Base-by-base conservation (phyloP, 1,284 basidiomycete genomes). In the Cutaneotrichosporon spelunceum region DNA sequence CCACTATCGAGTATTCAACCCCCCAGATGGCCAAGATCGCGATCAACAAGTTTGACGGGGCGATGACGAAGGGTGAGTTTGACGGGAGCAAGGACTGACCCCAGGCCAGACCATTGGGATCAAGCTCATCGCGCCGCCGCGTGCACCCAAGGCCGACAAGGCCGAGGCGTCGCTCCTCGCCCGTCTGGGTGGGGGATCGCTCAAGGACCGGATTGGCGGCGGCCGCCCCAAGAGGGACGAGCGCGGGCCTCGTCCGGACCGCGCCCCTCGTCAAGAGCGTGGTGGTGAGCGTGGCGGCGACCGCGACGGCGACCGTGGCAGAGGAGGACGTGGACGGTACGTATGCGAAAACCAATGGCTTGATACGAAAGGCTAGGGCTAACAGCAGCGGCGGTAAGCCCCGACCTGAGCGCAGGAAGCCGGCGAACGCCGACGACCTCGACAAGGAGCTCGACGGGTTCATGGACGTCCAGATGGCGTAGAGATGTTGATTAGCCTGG, bases 401-500 rank as follows among this genome's bases (percentile, higher is more conserved):
- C 6, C 85, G 84, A 72, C 84, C 33, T 84, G 74, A 73, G 56
- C 79, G 52, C 10, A 39, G 34, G 34, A 26, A 36, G 52, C 52
- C 81, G 1, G 80, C 89, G 73, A 91, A 89, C 9, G 87, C 85
- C 5, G 89, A 87, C 59, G 91, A 96, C 68, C 80, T 97, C 60
- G 94, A 97, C 78, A 87, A 86, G 73, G 93, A 97, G 80, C 78
- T 97, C 65, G 93, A 96, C 69, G 86, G 88, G 1, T 96, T 94
- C 78, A 93, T 95, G 91, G 83, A 66, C 42, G 65, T 64, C 13
- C 48, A 55, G 4, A 66, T 66, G 65, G 53, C 36, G 48, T 58
- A 58, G 36, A 21, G 44, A 47, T 5, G 5, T 39, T 13, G 36
- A 39, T 10, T 39, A 39, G 13, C 39, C 39, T 42, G 39, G 14